phyloP scores from a whole-genome alignment of 768 basidiomycete genomes.

The Cubamyces lactineus region DNA sequence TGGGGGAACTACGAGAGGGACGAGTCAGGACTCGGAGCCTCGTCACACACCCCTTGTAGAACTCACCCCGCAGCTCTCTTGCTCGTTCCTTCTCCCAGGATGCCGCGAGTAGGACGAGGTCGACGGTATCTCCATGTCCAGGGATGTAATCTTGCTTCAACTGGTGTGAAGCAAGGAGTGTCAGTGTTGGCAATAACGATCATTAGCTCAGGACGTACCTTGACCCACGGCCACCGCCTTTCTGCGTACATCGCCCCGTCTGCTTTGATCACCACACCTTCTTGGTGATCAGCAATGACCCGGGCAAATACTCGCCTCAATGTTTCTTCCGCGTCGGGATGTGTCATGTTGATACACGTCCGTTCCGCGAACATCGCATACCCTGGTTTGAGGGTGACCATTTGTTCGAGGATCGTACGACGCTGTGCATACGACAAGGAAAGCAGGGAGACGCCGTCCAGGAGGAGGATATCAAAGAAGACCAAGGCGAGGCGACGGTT shows the following conservation, averaged over 20 bases:
- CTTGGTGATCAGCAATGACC: constrained; percentile 55
- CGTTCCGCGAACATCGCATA: constrained; percentile 67
- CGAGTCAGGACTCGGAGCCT: no score
- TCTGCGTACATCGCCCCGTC: constrained; percentile 71
- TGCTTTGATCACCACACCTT: constrained; percentile 81
- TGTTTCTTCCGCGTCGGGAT: constrained; percentile 16
- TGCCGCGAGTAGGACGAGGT: constrained; percentile 77
- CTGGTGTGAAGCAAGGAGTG: constrained; percentile 29
- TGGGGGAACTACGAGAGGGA: constrained; percentile 57
- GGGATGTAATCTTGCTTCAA: constrained; percentile 89
- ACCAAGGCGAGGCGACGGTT: constrained; percentile 73
- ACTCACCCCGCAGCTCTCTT: constrained; percentile 70
- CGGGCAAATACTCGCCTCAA: constrained; percentile 54
- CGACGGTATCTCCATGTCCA: constrained; percentile 78
- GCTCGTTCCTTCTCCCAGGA: constrained; percentile 81
- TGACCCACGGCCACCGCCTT: constrained; percentile 73
- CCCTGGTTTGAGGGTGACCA: constrained; percentile 58
- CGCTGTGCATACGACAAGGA: constrained; percentile 59
- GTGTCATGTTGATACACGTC: constrained; percentile 40
- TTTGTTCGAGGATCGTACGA: constrained; percentile 59
- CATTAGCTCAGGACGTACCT: constrained; percentile 44
- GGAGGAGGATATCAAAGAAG: constrained; percentile 84
- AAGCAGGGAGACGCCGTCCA: constrained; percentile 64
- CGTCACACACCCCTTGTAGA: neutral
- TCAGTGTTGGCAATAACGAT: neutral